Evolutionary conservation across 208 protist genomes (phyloP), one percentile per base, ranked within the genome.

Genomic region (Blechomonas ayalai): DNA sequence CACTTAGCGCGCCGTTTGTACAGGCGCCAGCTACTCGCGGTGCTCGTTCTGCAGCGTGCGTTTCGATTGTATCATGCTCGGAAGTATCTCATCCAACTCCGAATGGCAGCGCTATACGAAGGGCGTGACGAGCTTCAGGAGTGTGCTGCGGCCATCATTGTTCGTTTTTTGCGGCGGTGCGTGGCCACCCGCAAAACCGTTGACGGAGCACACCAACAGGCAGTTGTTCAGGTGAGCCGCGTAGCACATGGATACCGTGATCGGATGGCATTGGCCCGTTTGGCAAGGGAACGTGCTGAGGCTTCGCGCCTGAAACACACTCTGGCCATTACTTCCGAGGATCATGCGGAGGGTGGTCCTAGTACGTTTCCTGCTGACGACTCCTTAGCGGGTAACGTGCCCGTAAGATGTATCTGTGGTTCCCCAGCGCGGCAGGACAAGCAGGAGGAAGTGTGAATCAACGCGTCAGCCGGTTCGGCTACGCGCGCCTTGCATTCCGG

Each of bases 31-130:
- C 4, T 31, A 4, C 9, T 10, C 5, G 59, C 72, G 19, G 59
- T 55, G 36, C 36, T 52, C 39, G 46, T 52, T 1, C 48, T 84
- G 48, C 75, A 84, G 41, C 62, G 70, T 0, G 41, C 71, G 33
- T 43, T 73, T 25, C 57, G 76, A n/a, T 58, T 48, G 13, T 63
- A 56, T 33, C 31, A 38, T n/a, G 51, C 35, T 3, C 42, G 59
- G 3, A 22, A 26, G 24, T 15, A 16, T 5, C 27, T 56, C 19
- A 37, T 37, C 35, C 7, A n/a, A 19, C 48, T 68, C 2, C 53
- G 67, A 13, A 10, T 22, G 13, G 46, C 3, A 24, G 28, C 23
- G 31, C 8, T 8, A n/a, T 23, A 6, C 12, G 46, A 42, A 13
- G 22, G 33, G 2, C 37, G 64, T 15, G n/a, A 16, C 8, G 33